Conservation (phyloP, 2,329 filamentous ascomycete species). For the Phaeosphaeria sp. region DNA sequence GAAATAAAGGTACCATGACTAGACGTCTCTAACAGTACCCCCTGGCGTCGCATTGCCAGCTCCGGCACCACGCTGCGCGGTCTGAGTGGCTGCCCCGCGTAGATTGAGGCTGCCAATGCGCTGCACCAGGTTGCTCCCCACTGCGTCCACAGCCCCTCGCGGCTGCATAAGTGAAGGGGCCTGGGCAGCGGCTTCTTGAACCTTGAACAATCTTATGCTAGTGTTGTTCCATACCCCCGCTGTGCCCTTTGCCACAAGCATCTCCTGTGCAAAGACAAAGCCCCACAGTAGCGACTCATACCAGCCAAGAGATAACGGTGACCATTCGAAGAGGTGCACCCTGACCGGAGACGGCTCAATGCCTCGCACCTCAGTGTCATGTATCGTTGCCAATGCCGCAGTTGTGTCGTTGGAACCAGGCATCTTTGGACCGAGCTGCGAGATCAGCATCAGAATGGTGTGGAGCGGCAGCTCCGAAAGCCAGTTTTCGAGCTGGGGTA, state of each 20-base stretch:
- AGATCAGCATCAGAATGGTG: constrained; percentile 81
- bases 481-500: constrained; percentile 80
- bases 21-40: constrained; percentile 44
- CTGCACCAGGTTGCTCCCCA: constrained; percentile 87
- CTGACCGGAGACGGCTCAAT: constrained; percentile 78
- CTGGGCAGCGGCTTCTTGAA: constrained; percentile 81
- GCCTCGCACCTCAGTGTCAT: constrained; percentile 68
- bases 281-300: constrained; percentile 95
- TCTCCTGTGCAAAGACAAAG: constrained; percentile 88
- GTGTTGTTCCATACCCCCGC: constrained; percentile 96
- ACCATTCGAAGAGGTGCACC: constrained; percentile 94
- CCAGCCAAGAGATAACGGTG: constrained; percentile 87
- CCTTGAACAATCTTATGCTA: constrained; percentile 83
- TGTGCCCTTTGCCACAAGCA: constrained; percentile 84
- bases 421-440: constrained; percentile 58
- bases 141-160: constrained; percentile 88
- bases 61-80: constrained; percentile 19
- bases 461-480: constrained; percentile 90
- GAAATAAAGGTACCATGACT: constrained; percentile 15
- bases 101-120: constrained; percentile 84
- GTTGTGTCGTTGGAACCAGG: constrained; percentile 54
- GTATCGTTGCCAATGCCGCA: constrained; percentile 58
- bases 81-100: constrained; percentile 49
- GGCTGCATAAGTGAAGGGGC: constrained; percentile 85
- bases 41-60: constrained; percentile 26